Base-by-base conservation (phyloP, 306 rosid species). In the Senna tora region DNA sequence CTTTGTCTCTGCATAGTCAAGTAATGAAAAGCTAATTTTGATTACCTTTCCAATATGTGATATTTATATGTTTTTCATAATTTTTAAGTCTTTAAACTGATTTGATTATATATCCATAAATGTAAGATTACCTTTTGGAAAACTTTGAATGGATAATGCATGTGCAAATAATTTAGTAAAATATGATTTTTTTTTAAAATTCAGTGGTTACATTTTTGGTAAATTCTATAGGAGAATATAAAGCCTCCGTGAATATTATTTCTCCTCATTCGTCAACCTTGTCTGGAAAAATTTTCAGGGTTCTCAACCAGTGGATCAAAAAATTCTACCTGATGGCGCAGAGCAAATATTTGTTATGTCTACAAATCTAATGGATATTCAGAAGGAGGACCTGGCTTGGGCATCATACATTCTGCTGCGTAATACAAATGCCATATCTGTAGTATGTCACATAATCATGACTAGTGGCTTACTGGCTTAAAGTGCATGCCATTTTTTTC, bases 381-480 rank as follows among this genome's bases (percentile, higher is more conserved):
- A 64, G 72, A 87, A 86, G 85, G 97, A 94, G 69, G 97, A 91
- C 67, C 64, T 94, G 65, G 97, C 98, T 77, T 91, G 98, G 98
- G 85, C 96, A 21, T 89, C 96, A 1, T 94, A 91, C 67, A 62
- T 91, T 76, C 72, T 91, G 78, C 74, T 94, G 77, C 92, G 94
- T 62, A 94, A 86, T 78, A 87, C 96, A 65, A 91, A 81, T 75
- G 82, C 93, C 54, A 62, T 86, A 49, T 77, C 91, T 43, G 90
- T 54, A 86, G 99, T 91, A 89, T 51, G 69, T 52, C 43, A 5
- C 71, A 4, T 75, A 25, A 25, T 25, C 30, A 25, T 25, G 30
- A 25, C 30, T 25, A 25, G 30, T 25, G 30, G 30, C 30, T 25
- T 25, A 25, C 2, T 25, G 30, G 30, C 30, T 25, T 25, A 25